Percentiles rank a stretch among this genome's conserved stretches.
Evolutionary conservation across 352 stramenopile genomes (phyloP).

Genomic region (Globisporangium mamillatum): DNA sequence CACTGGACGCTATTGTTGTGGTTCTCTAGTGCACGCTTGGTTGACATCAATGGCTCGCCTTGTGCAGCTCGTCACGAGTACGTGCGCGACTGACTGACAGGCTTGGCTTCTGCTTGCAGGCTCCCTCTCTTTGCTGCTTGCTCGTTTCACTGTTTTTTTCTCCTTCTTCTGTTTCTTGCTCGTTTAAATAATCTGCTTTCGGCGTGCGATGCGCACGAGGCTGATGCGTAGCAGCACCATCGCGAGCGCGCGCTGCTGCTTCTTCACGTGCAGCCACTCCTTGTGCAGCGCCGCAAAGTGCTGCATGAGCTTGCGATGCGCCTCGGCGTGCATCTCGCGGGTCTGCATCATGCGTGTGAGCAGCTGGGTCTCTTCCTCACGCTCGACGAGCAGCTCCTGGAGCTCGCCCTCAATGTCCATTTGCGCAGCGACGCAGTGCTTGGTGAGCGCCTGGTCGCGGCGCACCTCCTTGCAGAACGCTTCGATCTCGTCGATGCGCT

Average conservation of each 20-base stretch:
- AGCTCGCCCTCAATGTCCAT: conserved; percentile 21
- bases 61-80: background rate
- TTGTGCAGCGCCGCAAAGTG: conserved; percentile 21
- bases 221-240: conserved; percentile 24
- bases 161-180: background rate
- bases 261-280: conserved; percentile 23
- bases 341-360: conserved; percentile 26
- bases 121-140: background rate
- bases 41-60: conserved; percentile 1
- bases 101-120: background rate
- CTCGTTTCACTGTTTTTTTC: background rate
- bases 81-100: background rate
- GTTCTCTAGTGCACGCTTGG: background rate
- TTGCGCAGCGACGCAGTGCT: conserved; percentile 16
- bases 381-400: conserved; percentile 19
- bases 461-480: conserved; percentile 18
- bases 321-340: conserved; percentile 22
- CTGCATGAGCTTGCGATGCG: conserved; percentile 22
- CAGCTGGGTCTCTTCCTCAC: conserved; percentile 20
- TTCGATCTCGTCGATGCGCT: conserved; percentile 22
- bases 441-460: conserved; percentile 14
- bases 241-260: conserved; percentile 21
- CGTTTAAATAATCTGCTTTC: conserved; percentile 18
- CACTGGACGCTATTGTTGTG: conserved; percentile 1
- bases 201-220: conserved; percentile 19